Conservation (phyloP, 2,329 filamentous ascomycete genomes). For the Fonsecaea multimorphosa region DNA sequence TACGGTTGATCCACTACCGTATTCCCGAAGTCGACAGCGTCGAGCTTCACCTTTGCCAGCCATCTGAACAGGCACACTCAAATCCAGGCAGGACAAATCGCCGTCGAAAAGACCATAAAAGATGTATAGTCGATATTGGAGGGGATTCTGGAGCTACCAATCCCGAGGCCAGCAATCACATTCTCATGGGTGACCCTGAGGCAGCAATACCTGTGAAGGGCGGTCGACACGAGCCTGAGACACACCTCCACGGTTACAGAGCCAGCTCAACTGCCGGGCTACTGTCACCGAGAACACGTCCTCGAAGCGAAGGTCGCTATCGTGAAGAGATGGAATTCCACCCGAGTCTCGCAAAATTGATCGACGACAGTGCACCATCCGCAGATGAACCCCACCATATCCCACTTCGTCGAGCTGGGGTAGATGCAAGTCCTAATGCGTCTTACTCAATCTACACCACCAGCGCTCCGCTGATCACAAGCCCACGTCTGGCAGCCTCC, state of each 20-base stretch:
- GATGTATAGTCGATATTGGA: not conserved
- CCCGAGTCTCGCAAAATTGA: not conserved
- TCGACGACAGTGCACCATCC: slow-evolving; percentile 1
- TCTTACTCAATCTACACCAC: not conserved
- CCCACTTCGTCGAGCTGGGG: slow-evolving; percentile 1
- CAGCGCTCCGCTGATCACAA: not conserved
- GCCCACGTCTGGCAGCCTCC: not conserved
- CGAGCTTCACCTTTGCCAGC: not conserved
- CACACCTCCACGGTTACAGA: not conserved
- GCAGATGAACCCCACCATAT: not conserved
- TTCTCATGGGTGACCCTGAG: not conserved
- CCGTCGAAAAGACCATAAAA: not conserved
- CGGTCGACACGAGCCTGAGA: not conserved
- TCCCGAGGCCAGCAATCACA: not conserved
- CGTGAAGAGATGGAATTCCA: slow-evolving; percentile 3
- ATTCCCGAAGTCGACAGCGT: not conserved
- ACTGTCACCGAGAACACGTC: not conserved
- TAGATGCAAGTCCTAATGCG: slow-evolving; percentile 6
- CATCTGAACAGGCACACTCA: not conserved
- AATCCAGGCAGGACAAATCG: not conserved
- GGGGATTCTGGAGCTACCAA: not conserved
- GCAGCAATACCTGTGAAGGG: not conserved
- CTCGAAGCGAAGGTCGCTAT: not conserved
- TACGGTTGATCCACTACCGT: not conserved
- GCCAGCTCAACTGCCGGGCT: not conserved